These are phyloP conservation scores for Nasturtium officinale DNA, from an alignment of 345 rosid species.

Conservation along the genomic window DNA sequence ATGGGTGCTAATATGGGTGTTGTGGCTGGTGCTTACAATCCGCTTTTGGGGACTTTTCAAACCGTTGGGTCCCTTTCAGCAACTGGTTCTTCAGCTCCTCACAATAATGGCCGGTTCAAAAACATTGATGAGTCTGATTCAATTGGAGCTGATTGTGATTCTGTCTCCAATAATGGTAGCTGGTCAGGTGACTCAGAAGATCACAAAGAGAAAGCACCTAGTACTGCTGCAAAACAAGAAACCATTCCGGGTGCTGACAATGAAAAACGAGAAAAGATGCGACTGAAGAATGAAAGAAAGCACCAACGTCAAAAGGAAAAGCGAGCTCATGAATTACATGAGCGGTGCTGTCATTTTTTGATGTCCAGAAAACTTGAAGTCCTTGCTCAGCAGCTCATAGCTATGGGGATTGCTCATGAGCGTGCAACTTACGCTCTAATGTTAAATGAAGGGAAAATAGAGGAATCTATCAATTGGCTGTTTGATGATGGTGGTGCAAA, in stretches of 20 bases:
- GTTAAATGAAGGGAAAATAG: conserved; percentile 82
- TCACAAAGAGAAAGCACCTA: conserved; percentile 70
- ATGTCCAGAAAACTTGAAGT: conserved; percentile 91
- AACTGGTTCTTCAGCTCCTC: conserved; percentile 56
- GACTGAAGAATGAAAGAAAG: conserved; percentile 90
- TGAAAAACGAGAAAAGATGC: conserved; percentile 85
- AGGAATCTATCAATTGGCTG: conserved; percentile 83
- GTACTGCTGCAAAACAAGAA: conserved; percentile 56
- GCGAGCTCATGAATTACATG: conserved; percentile 89
- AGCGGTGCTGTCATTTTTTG: conserved; percentile 72
- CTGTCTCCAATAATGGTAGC: conserved; percentile 85
- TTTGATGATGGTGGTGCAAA: conserved; percentile 64
- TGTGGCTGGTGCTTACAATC: conserved; percentile 77
- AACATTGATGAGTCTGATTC: conserved; percentile 82
- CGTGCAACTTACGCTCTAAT: conserved; percentile 84
- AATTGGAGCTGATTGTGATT: conserved; percentile 74
- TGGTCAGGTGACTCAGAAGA: conserved; percentile 98
- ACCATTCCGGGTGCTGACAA: conserved; percentile 72
- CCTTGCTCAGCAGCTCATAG: conserved; percentile 77
- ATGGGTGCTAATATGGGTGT: conserved; percentile 53
- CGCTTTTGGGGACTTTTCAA: conserved; percentile 74
- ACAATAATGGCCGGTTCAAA: conserved; percentile 66
- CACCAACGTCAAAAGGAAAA: conserved; percentile 94
- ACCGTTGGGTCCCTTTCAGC: conserved; percentile 56
- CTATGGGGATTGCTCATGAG: conserved; percentile 85